Percentiles rank a stretch among this genome's conserved stretches.
phyloP scores from a whole-genome alignment of 352 stramenopile genomes.

The Blastocystis sp. region DNA sequence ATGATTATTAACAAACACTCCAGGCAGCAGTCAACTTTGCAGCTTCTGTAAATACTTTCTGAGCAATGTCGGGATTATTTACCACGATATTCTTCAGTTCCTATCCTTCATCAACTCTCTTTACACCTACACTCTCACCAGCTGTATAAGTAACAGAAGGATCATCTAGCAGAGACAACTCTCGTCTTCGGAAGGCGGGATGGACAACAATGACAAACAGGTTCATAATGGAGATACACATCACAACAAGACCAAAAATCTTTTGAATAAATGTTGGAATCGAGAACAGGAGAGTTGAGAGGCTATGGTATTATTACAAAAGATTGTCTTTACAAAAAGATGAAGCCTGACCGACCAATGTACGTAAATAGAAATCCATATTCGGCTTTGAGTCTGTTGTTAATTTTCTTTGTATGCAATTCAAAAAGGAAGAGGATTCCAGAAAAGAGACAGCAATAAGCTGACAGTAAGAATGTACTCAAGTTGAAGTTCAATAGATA shows the following conservation, averaged over 20 bases:
- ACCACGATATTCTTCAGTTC: slow-evolving; percentile 58
- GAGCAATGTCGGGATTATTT: slow-evolving; percentile 27
- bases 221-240: neutral
- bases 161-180: slow-evolving; percentile 18
- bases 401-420: slow-evolving; percentile 39
- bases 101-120: neutral
- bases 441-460: slow-evolving; percentile 29
- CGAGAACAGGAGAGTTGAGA: slow-evolving; percentile 26
- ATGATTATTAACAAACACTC: slow-evolving; percentile 41
- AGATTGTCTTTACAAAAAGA: slow-evolving; percentile 17
- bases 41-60: slow-evolving; percentile 57
- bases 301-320: neutral
- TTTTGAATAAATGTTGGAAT: neutral
- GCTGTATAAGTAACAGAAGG: slow-evolving; percentile 23
- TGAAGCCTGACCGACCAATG: slow-evolving; percentile 37
- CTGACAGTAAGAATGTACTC: neutral
- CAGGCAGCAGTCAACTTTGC: neutral
- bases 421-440: slow-evolving; percentile 53
- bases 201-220: slow-evolving; percentile 38
- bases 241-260: neutral
- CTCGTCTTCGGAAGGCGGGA: neutral
- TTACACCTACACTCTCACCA: neutral
- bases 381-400: neutral
- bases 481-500: neutral
- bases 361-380: slow-evolving; percentile 62